A percentile compares a stretch with the other conserved stretches of the same genome.
phyloP scores from a whole-genome alignment of 2,329 filamentous ascomycete species.

The Colletotrichum sp. region DNA sequence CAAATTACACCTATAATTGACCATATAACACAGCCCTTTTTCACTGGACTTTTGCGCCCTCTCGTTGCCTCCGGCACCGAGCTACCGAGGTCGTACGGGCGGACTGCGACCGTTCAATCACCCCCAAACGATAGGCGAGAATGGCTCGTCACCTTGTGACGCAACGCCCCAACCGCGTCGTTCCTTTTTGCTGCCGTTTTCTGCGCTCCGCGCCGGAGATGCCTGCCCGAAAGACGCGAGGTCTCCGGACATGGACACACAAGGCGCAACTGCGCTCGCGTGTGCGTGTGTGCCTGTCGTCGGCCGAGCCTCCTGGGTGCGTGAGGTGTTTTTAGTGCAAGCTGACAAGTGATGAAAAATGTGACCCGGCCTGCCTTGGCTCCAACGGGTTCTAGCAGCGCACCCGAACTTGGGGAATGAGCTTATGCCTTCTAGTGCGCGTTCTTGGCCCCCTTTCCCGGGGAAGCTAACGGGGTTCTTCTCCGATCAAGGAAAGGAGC shows the following conservation, averaged over 20 bases:
- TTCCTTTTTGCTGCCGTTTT: neutral
- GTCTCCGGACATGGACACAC: neutral
- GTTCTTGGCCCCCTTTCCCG: neutral
- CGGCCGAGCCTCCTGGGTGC: neutral
- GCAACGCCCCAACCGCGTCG: neutral
- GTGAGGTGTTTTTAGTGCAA: neutral
- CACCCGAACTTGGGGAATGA: neutral
- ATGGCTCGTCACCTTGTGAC: neutral
- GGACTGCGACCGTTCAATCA: neutral
- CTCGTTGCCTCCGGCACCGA: neutral
- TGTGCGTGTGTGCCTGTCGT: neutral
- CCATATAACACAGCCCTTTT: neutral
- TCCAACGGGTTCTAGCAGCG: neutral
- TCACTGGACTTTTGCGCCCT: neutral
- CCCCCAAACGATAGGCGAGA: neutral
- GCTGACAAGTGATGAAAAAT: neutral
- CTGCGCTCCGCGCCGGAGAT: neutral
- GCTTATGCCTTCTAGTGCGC: conserved; percentile 1
- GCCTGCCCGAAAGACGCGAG: conserved; percentile 1
- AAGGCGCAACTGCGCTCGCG: neutral
- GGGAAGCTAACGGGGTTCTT: neutral
- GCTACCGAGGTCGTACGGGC: neutral
- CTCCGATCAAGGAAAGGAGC: neutral
- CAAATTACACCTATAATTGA: neutral
- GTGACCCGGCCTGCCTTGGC: neutral